Conservation (phyloP, 2,329 filamentous ascomycete genomes). For the Stylonectria norvegica region DNA sequence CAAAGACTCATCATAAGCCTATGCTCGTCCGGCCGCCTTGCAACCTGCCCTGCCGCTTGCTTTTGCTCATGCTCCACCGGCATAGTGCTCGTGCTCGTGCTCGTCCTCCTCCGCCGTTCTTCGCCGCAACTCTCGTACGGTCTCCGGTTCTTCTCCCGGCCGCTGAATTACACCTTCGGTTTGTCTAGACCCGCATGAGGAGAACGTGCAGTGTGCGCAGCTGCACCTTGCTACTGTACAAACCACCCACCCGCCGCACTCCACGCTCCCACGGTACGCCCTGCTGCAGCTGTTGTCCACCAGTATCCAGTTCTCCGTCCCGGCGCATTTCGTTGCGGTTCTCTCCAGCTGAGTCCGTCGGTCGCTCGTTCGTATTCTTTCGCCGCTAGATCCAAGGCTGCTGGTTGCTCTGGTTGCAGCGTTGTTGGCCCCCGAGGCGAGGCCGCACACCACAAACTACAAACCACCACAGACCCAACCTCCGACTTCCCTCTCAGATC, state of each 20-base stretch:
- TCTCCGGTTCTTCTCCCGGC: neutral
- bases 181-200: too few species aligned
- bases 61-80: conserved; percentile 3
- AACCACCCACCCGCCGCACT: conserved; percentile 12
- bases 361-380: conserved; percentile 8
- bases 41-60: conserved; percentile 7
- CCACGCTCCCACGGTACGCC: conserved; percentile 11
- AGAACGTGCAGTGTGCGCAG: neutral
- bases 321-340: conserved; percentile 1
- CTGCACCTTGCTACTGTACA: conserved; percentile 7
- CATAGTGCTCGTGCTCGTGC: neutral
- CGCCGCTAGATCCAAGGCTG: conserved; percentile 4
- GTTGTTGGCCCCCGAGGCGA: conserved; percentile 18
- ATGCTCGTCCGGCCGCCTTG: conserved; percentile 6
- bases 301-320: conserved; percentile 4
- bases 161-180: too few species aligned
- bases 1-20: conserved; percentile 26
- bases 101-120: neutral
- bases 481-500: neutral
- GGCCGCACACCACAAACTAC: conserved; percentile 4
- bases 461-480: too few species aligned
- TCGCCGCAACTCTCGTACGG: conserved; percentile 1
- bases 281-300: conserved; percentile 6
- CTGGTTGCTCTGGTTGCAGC: conserved; percentile 29
- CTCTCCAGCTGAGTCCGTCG: neutral